Base-by-base conservation (phyloP, 306 rosid species). In the Vigna unguiculata region DNA sequence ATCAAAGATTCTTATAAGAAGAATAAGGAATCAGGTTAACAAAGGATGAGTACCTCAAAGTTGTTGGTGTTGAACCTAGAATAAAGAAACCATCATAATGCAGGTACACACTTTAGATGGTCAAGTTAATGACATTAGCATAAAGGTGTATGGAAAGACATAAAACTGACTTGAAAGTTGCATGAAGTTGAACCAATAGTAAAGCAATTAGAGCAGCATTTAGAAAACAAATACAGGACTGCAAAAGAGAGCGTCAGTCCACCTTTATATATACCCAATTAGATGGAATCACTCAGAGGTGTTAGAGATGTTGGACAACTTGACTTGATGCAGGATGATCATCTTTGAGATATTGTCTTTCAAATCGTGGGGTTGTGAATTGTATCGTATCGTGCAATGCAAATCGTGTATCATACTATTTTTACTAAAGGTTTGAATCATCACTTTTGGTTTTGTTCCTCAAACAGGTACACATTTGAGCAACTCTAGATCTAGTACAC, bases 271-370 rank as follows among this genome's bases (percentile, higher is more conserved):
- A 21, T 65, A 48, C 75, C 81, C 72, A 76, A 80, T 8, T 83
- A 87, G 64, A 69, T 74, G 80, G 74, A 61, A 51, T 82, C 84
- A 7, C 86, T 87, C 53, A 81, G 64, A 71, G 76, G 71, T 85
- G 71, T 60, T 17, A 88, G 82, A 69, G 89, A 87, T 84, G 88
- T 78, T 12, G 85, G 88, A 68, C 97, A 95, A 79, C 74, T 89
- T 71, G 98, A 92, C 80, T 90, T 97, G 97, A 92, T 90, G 96
- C 81, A 87, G 74, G 88, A 95, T 74, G 91, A 92, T 22, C 78
- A 67, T 83, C 98, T 95, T 61, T 85, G 87, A 59, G 96, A 95
- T 72, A 89, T 92, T 86, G 97, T 95, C 74, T 86, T 95, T 74
- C 85, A 25, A 24, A 25, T 25, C 4, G 0, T 25, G 30, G 30